Base-by-base conservation (phyloP, 2,329 filamentous ascomycete genomes). In the Tolypocladium nubicola region DNA sequence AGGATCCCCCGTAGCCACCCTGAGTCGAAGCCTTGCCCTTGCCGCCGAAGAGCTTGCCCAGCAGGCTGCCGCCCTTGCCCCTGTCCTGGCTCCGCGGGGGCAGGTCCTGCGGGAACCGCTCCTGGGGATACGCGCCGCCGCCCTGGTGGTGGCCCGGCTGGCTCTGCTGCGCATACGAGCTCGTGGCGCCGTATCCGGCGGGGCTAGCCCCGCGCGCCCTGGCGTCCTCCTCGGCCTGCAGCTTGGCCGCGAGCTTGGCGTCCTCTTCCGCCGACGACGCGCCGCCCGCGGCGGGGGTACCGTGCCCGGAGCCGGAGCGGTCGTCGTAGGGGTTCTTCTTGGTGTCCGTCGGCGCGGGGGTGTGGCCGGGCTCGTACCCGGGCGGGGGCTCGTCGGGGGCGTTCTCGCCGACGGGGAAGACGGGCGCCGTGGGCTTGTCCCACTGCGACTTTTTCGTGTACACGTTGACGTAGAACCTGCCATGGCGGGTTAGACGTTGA, bases 381-480 rank as follows among this genome's bases (percentile, higher is more conserved):
- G 88, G 87, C 14, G 89, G 89, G 4, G 86, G 79, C 41, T 84
- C 88, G 6, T 77, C 71, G 14, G 86, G 76, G 8, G 70, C 68
- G 52, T 67, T 64, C 35, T 68, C 70, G 35, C 68, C 71, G 9
- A 79, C 72, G 19, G 81, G 78, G 62, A 82, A 81, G 55, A 84
- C 84, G 49, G 88, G 86, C 56, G 79, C 79, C 41, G 85, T 89
- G 21, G 91, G 91, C 64, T 84, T 87, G 5, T 96, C 88, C 92
- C 92, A 97, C 79, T 93, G 88, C 6, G 92, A 96, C 68, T 88
- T 81, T 67, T 94, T 94, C 62, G 91, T 96, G 72, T 86, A 83
- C 60, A 88, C 83, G 75, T 97, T 94, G 60, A 96, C 88, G 75
- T 89, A 97, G 81, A 94, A 96, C 87, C 87, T 90, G 56, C 19